Conservation (phyloP, 768 basidiomycete species). For the Rhizopogon sp. region DNA sequence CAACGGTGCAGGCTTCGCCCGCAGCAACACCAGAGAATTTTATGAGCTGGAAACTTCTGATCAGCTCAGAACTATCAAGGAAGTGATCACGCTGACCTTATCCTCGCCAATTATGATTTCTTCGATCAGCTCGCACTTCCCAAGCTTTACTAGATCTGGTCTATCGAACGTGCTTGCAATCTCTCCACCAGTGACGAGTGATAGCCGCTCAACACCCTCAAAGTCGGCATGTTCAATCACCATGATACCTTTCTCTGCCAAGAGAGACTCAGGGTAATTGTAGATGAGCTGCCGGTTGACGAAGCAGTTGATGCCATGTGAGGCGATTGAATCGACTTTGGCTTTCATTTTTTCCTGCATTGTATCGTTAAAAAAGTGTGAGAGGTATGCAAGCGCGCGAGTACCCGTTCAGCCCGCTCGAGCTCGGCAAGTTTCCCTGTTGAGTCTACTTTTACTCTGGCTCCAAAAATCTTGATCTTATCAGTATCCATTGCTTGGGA, state of each 20-base stretch:
- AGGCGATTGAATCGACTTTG: constrained; percentile 91
- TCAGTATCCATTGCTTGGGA: constrained; percentile 95
- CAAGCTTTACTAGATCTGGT: constrained; percentile 89
- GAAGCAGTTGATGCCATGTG: constrained; percentile 95
- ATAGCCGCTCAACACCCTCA: constrained; percentile 94
- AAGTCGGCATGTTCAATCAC: constrained; percentile 98
- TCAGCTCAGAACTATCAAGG: constrained; percentile 1
- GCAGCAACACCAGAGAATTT: constrained; percentile 99
- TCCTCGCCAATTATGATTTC: constrained; percentile 99
- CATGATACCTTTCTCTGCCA: constrained; percentile 94
- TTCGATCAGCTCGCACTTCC: constrained; percentile 91
- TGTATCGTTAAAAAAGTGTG: background rate
- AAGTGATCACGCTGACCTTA: constrained; percentile 52
- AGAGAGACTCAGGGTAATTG: constrained; percentile 95
- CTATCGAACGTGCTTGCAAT: constrained; percentile 94
- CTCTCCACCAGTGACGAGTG: constrained; percentile 96
- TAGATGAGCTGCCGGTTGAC: constrained; percentile 98
- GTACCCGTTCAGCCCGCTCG: constrained; percentile 87
- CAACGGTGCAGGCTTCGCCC: constrained; percentile 96
- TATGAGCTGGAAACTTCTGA: constrained; percentile 62
- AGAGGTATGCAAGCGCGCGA: constrained; percentile 13
- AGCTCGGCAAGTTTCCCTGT: constrained; percentile 98
- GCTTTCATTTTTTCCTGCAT: constrained; percentile 98
- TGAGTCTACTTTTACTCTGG: constrained; percentile 90
- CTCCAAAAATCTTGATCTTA: constrained; percentile 99